Evolutionary conservation across 2,329 filamentous ascomycete species (phyloP).

Genomic region (Aspergillus uvarum): DNA sequence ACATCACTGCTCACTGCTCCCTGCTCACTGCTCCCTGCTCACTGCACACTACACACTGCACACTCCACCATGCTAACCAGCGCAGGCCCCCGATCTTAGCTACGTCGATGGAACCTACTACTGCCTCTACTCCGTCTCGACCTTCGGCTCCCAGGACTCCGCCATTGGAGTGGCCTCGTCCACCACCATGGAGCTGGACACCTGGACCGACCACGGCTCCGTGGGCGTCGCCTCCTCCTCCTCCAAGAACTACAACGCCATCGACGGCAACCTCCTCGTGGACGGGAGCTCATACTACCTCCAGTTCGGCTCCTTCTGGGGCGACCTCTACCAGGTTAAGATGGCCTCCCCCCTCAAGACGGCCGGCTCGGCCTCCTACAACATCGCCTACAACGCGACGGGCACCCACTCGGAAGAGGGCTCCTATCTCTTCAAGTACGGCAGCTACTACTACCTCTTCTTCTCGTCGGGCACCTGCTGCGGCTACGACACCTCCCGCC

Average conservation of each 20-base stretch:
- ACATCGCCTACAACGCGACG: conserved; percentile 55
- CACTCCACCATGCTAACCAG: not conserved
- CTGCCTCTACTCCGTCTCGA: conserved; percentile 65
- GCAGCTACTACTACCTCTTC: conserved; percentile 64
- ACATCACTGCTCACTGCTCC: no score
- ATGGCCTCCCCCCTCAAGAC: conserved; percentile 43
- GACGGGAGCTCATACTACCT: conserved; percentile 48
- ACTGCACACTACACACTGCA: no score
- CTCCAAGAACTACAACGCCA: conserved; percentile 56
- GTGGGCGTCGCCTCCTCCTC: conserved; percentile 38
- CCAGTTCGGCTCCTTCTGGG: conserved; percentile 70
- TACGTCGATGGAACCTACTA: conserved; percentile 61
- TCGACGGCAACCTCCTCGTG: conserved; percentile 58
- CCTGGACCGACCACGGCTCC: conserved; percentile 37
- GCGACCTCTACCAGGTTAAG: conserved; percentile 60
- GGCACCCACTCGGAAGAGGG: conserved; percentile 58
- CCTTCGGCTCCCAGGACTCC: conserved; percentile 61
- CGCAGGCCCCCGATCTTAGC: conserved; percentile 62
- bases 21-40: no score
- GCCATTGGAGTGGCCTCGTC: conserved; percentile 61
- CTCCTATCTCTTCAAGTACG: conserved; percentile 56
- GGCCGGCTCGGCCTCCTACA: conserved; percentile 38
- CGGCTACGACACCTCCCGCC: conserved; percentile 51
- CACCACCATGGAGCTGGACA: conserved; percentile 38
- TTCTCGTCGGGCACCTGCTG: conserved; percentile 64